Conservation (phyloP, 2,329 filamentous ascomycete species). For the Colletotrichum filicis region DNA sequence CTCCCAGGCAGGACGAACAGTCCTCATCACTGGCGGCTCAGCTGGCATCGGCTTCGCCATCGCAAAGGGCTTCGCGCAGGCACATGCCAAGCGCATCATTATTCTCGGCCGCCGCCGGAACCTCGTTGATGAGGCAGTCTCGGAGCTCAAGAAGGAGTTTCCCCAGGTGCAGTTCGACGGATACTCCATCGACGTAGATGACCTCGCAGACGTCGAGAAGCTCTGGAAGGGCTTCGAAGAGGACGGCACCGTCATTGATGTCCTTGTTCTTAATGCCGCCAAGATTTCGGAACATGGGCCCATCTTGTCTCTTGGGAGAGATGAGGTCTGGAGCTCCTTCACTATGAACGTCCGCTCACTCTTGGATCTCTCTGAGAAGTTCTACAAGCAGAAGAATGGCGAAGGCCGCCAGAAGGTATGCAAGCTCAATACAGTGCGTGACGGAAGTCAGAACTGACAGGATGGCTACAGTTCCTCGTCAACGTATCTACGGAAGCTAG, state of each 20-base stretch:
- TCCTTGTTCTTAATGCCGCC: conserved; percentile 44
- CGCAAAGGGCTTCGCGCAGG: conserved; percentile 64
- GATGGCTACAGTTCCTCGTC: conserved; percentile 41
- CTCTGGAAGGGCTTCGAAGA: conserved; percentile 23
- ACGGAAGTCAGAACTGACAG: neutral
- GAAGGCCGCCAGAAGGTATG: conserved; percentile 36
- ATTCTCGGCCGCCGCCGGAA: conserved; percentile 50
- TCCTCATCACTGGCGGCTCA: conserved; percentile 75
- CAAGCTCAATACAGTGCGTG: neutral
- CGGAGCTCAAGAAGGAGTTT: conserved; percentile 34
- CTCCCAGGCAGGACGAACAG: conserved; percentile 57
- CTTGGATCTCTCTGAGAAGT: conserved; percentile 34
- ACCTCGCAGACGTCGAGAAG: neutral
- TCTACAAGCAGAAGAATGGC: conserved; percentile 46
- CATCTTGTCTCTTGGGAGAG: conserved; percentile 25
- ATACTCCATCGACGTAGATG: neutral
- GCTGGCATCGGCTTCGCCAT: conserved; percentile 74
- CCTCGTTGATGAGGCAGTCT: conserved; percentile 43
- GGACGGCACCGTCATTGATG: conserved; percentile 40
- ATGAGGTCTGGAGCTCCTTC: conserved; percentile 30
- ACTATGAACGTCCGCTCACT: conserved; percentile 32
- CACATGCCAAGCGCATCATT: conserved; percentile 49
- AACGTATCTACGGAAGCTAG: conserved; percentile 44
- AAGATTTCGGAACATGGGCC: neutral
- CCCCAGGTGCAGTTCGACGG: neutral